Percentiles rank a stretch among this genome's conserved stretches.
Evolutionary conservation across 2,329 filamentous ascomycete genomes (phyloP).

Genomic region (Ceratocystis alfenasii): DNA sequence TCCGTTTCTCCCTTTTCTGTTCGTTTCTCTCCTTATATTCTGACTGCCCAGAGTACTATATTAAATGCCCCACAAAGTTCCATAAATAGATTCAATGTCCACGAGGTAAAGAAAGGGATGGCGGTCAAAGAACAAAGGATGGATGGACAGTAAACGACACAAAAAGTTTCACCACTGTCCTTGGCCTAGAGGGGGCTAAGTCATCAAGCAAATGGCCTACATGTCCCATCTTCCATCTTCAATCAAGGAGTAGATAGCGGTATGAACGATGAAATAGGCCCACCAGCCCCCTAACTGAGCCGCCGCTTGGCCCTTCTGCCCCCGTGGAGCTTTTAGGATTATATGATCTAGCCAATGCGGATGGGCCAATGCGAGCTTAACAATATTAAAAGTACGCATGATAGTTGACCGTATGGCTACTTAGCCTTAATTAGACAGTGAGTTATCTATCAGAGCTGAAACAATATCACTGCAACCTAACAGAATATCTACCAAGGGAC

Average conservation of each 20-base stretch:
- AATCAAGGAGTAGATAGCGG: too few relatives aligned
- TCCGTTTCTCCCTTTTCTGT: background rate
- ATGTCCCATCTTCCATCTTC: too few relatives aligned
- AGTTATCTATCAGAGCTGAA: too few relatives aligned
- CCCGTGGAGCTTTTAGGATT: too few relatives aligned
- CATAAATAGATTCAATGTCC: background rate
- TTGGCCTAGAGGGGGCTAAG: background rate
- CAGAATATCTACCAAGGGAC: too few relatives aligned
- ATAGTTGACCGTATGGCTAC: too few relatives aligned
- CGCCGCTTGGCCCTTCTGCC: background rate
- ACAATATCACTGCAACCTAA: too few relatives aligned
- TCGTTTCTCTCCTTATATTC: background rate
- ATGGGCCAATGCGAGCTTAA: too few relatives aligned
- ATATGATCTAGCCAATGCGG: too few relatives aligned
- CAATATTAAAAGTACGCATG: too few relatives aligned
- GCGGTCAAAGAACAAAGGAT: background rate
- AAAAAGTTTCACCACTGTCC: background rate
- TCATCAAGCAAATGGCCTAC: too few relatives aligned
- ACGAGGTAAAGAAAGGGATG: background rate
- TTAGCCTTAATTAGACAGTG: too few relatives aligned
- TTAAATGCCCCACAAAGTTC: background rate
- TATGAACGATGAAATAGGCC: background rate
- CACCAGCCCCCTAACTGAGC: conserved; percentile 1
- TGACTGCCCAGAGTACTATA: background rate
- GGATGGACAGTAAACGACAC: background rate